These are phyloP conservation scores for Aspergillus caelatus DNA, from an alignment of 2,329 filamentous ascomycete genomes.

Conservation along the genomic window DNA sequence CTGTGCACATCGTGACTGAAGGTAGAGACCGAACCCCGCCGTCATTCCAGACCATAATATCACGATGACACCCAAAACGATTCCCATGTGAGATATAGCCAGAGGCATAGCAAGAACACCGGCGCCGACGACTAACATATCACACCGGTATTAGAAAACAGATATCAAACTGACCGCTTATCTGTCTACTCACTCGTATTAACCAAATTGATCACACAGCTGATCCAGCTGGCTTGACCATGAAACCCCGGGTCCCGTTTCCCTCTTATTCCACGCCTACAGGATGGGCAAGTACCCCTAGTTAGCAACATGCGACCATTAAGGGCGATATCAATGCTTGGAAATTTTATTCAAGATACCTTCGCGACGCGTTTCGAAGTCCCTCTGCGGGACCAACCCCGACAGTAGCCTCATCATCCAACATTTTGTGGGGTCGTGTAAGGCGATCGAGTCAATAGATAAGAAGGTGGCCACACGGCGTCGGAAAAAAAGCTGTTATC, in stretches of 20 bases:
- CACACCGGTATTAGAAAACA: conserved; percentile 16
- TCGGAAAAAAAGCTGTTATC: conserved; percentile 13
- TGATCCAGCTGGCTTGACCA: conserved; percentile 83
- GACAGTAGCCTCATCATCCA: conserved; percentile 38
- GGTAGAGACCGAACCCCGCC: conserved; percentile 89
- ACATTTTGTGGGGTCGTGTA: conserved; percentile 21
- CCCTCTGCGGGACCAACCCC: conserved; percentile 29
- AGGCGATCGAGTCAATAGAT: conserved; percentile 15
- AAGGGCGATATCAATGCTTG: background rate
- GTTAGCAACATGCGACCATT: conserved; percentile 11
- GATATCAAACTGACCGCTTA: background rate
- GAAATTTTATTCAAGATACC: conserved; percentile 24
- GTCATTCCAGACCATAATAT: conserved; percentile 91
- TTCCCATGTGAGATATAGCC: conserved; percentile 93
- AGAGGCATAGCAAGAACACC: conserved; percentile 95
- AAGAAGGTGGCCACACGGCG: conserved; percentile 23
- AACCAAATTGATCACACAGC: conserved; percentile 90
- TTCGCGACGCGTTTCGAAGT: conserved; percentile 30
- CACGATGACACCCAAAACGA: conserved; percentile 77
- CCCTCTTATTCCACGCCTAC: conserved; percentile 48
- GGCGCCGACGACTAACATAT: conserved; percentile 77
- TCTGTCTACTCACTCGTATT: conserved; percentile 75
- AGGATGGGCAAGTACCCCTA: background rate
- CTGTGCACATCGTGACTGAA: conserved; percentile 88
- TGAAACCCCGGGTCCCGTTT: conserved; percentile 69